Conservation (phyloP, 495 filamentous ascomycete genomes). For the Aspergillus bridgeri region DNA sequence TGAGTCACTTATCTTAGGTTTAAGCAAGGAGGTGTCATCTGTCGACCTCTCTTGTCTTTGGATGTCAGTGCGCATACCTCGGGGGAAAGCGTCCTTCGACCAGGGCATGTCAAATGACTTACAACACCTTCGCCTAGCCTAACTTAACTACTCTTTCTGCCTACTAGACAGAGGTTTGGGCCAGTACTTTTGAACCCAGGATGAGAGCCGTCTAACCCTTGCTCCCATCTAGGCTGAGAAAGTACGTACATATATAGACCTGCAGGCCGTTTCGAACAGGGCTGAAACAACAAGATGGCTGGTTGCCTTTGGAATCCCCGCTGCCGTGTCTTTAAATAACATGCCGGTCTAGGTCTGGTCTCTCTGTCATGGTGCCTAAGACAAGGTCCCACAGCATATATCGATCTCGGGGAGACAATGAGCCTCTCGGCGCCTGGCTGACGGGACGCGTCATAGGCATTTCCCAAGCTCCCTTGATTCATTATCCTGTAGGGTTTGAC, state of each 20-base stretch:
- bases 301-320: neutral
- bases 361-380: neutral
- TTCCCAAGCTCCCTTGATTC: neutral
- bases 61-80: neutral
- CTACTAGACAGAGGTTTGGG: neutral
- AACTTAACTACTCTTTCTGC: no score
- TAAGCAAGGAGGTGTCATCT: neutral
- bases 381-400: neutral
- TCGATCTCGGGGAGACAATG: neutral
- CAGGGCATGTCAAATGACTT: no score
- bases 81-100: neutral
- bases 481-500: no score
- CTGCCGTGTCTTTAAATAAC: neutral
- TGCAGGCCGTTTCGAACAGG: neutral
- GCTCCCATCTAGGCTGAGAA: no score
- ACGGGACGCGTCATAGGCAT: neutral
- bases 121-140: no score
- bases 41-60: neutral
- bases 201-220: neutral
- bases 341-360: constrained; percentile 11
- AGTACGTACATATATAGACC: neutral
- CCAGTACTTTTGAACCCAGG: neutral
- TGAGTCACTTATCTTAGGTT: neutral
- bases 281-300: neutral
- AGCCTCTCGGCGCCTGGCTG: neutral